These are phyloP conservation scores for Takashimella koratensis DNA, from an alignment of 1,284 basidiomycete species.

Conservation along the genomic window DNA sequence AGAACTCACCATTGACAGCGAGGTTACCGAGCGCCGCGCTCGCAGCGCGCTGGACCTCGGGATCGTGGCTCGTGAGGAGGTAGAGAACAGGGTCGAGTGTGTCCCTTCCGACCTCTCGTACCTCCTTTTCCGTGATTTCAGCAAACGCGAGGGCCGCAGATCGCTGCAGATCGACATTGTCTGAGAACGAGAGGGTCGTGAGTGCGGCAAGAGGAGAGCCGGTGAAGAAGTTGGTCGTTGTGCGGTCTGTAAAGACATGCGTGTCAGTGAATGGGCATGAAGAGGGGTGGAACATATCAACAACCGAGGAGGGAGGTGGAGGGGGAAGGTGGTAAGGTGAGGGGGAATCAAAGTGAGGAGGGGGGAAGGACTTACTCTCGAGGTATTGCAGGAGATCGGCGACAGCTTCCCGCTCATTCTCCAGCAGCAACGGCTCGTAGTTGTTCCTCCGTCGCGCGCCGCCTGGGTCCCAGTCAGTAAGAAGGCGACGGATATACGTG, in stretches of 20 bases:
- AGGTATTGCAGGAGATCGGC: constrained; percentile 96
- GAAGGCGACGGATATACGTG: too few relatives aligned
- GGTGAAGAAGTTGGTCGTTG: constrained; percentile 92
- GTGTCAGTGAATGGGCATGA: background rate
- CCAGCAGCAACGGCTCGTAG: constrained; percentile 89
- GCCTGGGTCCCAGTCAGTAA: constrained; percentile 15
- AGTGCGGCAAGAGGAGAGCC: constrained; percentile 88
- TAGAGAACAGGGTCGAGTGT: constrained; percentile 98
- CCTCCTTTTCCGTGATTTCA: constrained; percentile 99
- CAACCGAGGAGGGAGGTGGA: background rate
- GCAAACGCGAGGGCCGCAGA: constrained; percentile 98
- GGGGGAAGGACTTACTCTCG: constrained; percentile 67
- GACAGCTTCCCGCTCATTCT: constrained; percentile 98
- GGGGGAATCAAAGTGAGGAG: constrained; percentile 1
- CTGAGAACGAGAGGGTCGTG: constrained; percentile 96
- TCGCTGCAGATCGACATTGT: constrained; percentile 98
- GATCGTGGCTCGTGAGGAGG: constrained; percentile 94
- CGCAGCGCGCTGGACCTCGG: constrained; percentile 96
- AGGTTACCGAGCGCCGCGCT: constrained; percentile 98
- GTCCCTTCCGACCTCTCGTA: constrained; percentile 91
- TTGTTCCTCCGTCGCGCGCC: constrained; percentile 55
- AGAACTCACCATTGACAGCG: constrained; percentile 86
- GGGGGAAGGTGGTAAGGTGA: background rate
- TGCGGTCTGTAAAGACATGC: constrained; percentile 71
- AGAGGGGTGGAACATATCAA: too few relatives aligned